Evolutionary conservation across 129 eudicot genomes (phyloP).

Genomic region (Flaveria bidentis): DNA sequence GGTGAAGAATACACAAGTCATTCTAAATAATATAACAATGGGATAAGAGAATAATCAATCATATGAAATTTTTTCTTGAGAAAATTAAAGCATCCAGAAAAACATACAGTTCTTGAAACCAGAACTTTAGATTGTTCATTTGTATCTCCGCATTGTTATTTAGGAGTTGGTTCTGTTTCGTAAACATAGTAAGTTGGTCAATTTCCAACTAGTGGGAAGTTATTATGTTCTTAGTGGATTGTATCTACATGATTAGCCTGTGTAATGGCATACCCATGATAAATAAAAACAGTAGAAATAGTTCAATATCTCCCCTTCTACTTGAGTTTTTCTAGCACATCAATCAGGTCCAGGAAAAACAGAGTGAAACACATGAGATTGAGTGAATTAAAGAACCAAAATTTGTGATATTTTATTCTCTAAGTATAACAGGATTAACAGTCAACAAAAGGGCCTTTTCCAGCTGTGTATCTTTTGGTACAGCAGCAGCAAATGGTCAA

Average conservation of each 20-base stretch:
- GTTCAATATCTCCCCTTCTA: too few species aligned
- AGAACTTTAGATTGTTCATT: neutral
- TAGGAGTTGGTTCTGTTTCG: neutral
- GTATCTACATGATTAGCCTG: too few species aligned
- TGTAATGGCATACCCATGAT: too few species aligned
- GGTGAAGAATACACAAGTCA: neutral
- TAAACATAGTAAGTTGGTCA: too few species aligned
- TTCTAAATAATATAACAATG: neutral
- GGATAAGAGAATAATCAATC: constrained; percentile 7
- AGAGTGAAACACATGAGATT: neutral
- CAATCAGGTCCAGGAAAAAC: too few species aligned
- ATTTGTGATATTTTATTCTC: neutral
- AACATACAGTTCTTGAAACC: neutral
- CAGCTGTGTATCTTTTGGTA: neutral
- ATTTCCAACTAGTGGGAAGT: neutral
- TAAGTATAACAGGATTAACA: neutral
- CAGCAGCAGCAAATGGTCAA: neutral
- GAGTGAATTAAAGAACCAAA: neutral
- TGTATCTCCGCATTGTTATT: neutral
- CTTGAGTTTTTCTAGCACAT: too few species aligned
- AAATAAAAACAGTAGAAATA: too few species aligned
- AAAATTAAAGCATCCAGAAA: neutral
- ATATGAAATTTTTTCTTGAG: neutral
- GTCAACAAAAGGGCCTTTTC: neutral
- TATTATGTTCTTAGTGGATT: neutral